These are phyloP conservation scores for Leccinum rimulosum DNA, from an alignment of 768 basidiomycete species.

Conservation along the genomic window DNA sequence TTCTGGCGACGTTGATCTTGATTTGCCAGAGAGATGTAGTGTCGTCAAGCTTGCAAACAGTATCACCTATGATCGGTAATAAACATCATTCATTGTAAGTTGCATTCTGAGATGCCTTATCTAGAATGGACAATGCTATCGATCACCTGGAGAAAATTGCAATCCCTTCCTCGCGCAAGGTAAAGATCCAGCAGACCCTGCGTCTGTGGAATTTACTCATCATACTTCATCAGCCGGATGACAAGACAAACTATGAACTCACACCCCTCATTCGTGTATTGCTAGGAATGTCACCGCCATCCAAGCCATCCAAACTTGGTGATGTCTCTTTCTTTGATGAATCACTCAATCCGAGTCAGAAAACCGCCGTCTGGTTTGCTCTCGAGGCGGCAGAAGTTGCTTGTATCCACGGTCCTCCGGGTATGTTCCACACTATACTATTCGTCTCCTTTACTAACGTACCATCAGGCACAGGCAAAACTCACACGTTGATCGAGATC, in stretches of 20 bases:
- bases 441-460: neutral
- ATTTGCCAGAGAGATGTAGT: conserved; percentile 82
- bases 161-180: conserved; percentile 26
- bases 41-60: conserved; percentile 90
- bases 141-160: conserved; percentile 56
- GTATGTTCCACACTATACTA: conserved; percentile 32
- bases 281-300: conserved; percentile 58
- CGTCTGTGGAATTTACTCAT: neutral
- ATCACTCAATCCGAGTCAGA: conserved; percentile 80
- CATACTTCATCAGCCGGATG: conserved; percentile 30
- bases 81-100: neutral
- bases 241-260: conserved; percentile 42
- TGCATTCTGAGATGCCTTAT: conserved; percentile 1
- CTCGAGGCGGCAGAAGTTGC: conserved; percentile 79
- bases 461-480: conserved; percentile 82
- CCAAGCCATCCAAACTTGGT: conserved; percentile 35
- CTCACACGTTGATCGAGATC: conserved; percentile 91
- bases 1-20: conserved; percentile 58
- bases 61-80: conserved; percentile 82
- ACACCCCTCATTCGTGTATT: conserved; percentile 64
- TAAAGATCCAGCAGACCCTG: neutral
- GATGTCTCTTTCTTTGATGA: conserved; percentile 69
- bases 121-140: conserved; percentile 85
- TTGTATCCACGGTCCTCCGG: conserved; percentile 97
- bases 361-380: conserved; percentile 79